These are phyloP conservation scores for Globisporangium middletonii DNA, from an alignment of 352 stramenopile genomes.

Conservation along the genomic window DNA sequence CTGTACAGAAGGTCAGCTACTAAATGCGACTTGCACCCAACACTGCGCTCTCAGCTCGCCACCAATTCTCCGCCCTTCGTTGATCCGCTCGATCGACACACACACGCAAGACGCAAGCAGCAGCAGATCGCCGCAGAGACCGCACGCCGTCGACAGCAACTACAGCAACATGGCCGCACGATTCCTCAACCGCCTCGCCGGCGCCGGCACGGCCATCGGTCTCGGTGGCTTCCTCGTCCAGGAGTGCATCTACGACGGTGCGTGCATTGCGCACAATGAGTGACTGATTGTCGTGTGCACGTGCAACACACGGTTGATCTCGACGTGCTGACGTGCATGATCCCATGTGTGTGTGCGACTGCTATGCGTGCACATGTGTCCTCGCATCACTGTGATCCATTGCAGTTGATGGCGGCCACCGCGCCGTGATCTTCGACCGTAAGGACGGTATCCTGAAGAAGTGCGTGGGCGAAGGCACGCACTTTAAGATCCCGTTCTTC, in stretches of 20 bases:
- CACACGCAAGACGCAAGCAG: slow-evolving; percentile 5
- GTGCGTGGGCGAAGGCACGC: slow-evolving; percentile 95
- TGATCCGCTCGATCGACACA: not conserved
- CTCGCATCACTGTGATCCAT: slow-evolving; percentile 1
- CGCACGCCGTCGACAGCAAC: slow-evolving; percentile 4
- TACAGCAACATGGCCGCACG: slow-evolving; percentile 44
- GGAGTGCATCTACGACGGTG: slow-evolving; percentile 84
- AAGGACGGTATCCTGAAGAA: slow-evolving; percentile 96
- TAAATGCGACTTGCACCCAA: not conserved
- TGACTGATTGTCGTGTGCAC: not conserved
- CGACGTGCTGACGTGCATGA: not conserved
- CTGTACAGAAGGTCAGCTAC: too few species aligned
- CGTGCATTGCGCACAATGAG: slow-evolving; percentile 9
- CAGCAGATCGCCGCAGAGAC: not conserved
- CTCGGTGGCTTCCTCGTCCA: slow-evolving; percentile 62
- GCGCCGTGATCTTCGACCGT: slow-evolving; percentile 99
- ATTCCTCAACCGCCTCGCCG: slow-evolving; percentile 72
- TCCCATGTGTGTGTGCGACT: slow-evolving; percentile 4
- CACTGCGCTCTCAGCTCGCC: not conserved
- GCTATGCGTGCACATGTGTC: too few species aligned
- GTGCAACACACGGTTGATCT: not conserved
- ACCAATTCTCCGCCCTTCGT: not conserved
- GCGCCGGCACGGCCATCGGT: slow-evolving; percentile 48
- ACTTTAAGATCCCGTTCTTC: slow-evolving; percentile 99
- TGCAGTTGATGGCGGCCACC: slow-evolving; percentile 96